Percentiles rank a stretch among this genome's conserved stretches.
Conservation (phyloP, 306 rosid genomes). For the Vigna mungo region DNA sequence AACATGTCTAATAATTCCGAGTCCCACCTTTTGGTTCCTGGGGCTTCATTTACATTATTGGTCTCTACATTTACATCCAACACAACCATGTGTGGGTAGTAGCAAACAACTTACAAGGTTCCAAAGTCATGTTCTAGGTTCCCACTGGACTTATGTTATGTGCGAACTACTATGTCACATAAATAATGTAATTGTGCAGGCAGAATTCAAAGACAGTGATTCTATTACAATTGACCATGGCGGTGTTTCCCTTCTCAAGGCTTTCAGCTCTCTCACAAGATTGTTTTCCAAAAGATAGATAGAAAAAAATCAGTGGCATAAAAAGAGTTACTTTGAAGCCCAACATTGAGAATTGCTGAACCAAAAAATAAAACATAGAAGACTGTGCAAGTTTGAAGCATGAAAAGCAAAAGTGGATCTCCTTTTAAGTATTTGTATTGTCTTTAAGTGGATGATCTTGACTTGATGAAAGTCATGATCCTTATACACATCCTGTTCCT, state of each 20-base stretch:
- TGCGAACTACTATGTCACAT: neutral
- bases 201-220: constrained; percentile 33
- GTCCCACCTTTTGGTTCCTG: constrained; percentile 17
- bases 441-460: constrained; percentile 6
- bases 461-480: neutral
- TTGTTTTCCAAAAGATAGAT: no score
- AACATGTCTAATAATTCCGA: constrained; percentile 13
- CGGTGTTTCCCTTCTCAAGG: neutral
- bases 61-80: neutral
- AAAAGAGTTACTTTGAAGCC: no score
- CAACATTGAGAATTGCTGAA: neutral
- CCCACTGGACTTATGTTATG: neutral
- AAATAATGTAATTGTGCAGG: constrained; percentile 8
- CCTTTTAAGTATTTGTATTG: constrained; percentile 13
- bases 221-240: constrained; percentile 2
- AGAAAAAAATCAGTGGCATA: no score
- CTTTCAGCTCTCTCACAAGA: no score
- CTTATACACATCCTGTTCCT: neutral
- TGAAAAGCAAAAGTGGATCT: neutral
- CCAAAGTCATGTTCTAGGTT: constrained; percentile 15
- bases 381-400: constrained; percentile 8
- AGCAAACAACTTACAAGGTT: neutral
- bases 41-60: constrained; percentile 1
- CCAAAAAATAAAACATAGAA: neutral
- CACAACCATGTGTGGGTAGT: neutral